These are phyloP conservation scores for Telfairia occidentalis DNA, from an alignment of 331 rosid species.

Conservation along the genomic window DNA sequence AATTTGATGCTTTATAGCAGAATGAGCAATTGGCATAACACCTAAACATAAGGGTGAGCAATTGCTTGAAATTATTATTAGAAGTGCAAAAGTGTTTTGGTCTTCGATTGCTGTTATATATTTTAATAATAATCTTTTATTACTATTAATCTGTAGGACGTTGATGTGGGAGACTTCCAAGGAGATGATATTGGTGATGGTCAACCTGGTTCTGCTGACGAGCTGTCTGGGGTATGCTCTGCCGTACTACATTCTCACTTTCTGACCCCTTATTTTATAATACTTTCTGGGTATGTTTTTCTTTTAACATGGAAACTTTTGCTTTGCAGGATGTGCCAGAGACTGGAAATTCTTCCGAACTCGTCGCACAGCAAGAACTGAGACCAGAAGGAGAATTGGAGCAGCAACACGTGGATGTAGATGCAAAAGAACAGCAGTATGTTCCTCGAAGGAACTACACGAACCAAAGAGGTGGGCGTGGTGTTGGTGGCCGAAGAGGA, in stretches of 20 bases:
- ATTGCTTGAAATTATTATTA: neutral
- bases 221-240: conserved; percentile 45
- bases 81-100: neutral
- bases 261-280: neutral
- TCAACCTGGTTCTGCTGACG: conserved; percentile 37
- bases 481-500: conserved; percentile 61
- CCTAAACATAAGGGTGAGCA: neutral
- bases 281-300: neutral
- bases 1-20: neutral
- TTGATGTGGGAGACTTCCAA: conserved; percentile 34
- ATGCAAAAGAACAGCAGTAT: conserved; percentile 60
- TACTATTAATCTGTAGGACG: conserved; percentile 39
- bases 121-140: neutral
- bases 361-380: conserved; percentile 37
- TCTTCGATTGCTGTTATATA: neutral
- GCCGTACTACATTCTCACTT: neutral
- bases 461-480: conserved; percentile 81
- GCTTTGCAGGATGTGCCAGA: conserved; percentile 53
- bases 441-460: conserved; percentile 46
- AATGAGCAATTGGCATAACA: neutral
- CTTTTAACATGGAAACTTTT: conserved; percentile 9
- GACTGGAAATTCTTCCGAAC: conserved; percentile 33
- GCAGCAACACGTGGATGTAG: conserved; percentile 36
- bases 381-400: conserved; percentile 42
- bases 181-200: conserved; percentile 47